These are phyloP conservation scores for Wickerhamiella spandovensis DNA, from an alignment of 805 yeast species.

Conservation along the genomic window DNA sequence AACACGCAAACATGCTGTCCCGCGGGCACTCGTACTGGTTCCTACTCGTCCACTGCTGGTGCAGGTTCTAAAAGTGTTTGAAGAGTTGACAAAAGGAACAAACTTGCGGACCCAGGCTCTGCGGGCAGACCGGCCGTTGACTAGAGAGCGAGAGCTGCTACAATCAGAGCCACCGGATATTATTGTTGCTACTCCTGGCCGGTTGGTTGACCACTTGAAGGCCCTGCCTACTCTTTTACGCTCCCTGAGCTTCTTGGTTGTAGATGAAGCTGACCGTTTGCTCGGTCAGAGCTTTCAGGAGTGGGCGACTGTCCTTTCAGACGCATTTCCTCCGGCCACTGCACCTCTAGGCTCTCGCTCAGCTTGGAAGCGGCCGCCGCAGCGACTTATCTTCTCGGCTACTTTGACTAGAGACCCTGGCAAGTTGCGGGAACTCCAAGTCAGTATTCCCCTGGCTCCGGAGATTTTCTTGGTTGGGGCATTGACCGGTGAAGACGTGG, in stretches of 20 bases:
- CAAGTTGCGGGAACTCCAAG: slow-evolving; percentile 56
- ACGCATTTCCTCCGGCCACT: slow-evolving; percentile 9
- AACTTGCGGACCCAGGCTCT: slow-evolving; percentile 50
- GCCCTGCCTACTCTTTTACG: slow-evolving; percentile 39
- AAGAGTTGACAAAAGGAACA: slow-evolving; percentile 50
- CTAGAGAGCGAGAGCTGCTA: slow-evolving; percentile 49
- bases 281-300: slow-evolving; percentile 88
- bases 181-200: slow-evolving; percentile 60
- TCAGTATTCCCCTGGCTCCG: slow-evolving; percentile 39
- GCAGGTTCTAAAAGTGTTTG: slow-evolving; percentile 63
- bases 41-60: slow-evolving; percentile 82
- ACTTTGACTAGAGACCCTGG: slow-evolving; percentile 91
- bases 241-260: slow-evolving; percentile 48
- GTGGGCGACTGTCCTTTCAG: slow-evolving; percentile 51
- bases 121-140: slow-evolving; percentile 38
- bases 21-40: slow-evolving; percentile 65
- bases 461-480: slow-evolving; percentile 54
- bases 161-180: slow-evolving; percentile 23
- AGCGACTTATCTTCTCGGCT: slow-evolving; percentile 75
- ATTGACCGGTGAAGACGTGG: slow-evolving; percentile 24
- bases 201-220: slow-evolving; percentile 50
- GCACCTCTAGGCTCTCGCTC: neutral
- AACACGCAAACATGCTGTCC: slow-evolving; percentile 49
- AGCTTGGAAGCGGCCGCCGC: slow-evolving; percentile 31
- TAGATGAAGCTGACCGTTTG: slow-evolving; percentile 94